Conservation (phyloP, 2,329 filamentous ascomycete genomes). For the Fusarium continuum region DNA sequence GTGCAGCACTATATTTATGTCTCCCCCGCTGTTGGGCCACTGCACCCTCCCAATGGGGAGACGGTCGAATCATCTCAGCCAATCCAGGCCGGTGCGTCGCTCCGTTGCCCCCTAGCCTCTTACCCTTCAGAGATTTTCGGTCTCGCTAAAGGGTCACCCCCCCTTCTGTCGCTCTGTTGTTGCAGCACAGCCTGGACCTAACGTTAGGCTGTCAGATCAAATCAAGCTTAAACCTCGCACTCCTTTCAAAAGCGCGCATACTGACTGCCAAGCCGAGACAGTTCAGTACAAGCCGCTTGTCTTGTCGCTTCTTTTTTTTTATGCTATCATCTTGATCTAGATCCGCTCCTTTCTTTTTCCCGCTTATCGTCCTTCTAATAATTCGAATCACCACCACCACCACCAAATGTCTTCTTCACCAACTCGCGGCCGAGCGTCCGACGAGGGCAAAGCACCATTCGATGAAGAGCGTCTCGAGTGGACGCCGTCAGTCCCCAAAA, state of each 20-base stretch:
- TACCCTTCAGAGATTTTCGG: constrained; percentile 2
- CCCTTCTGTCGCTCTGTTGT: not conserved
- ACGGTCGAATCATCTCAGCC: not conserved
- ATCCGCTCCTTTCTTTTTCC: not conserved
- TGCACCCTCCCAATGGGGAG: not conserved
- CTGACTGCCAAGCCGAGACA: not conserved
- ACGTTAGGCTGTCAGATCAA: constrained; percentile 7
- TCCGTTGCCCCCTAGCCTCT: not conserved
- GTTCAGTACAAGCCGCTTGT: not conserved
- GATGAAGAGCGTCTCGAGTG: constrained; percentile 43
- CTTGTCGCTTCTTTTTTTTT: not conserved
- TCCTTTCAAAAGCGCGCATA: not conserved
- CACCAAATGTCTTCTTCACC: constrained; percentile 16
- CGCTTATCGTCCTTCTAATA: not conserved
- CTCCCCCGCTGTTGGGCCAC: not conserved
- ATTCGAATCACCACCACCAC: not conserved
- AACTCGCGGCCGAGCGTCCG: constrained; percentile 16
- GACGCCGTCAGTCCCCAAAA: constrained; percentile 37
- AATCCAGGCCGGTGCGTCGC: not conserved
- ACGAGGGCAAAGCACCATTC: constrained; percentile 22
- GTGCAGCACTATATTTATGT: not conserved
- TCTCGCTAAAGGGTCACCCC: constrained; percentile 19
- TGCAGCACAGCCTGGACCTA: too few species aligned
- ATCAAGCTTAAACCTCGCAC: constrained; percentile 13
- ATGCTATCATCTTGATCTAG: not conserved